Evolutionary conservation across 495 filamentous ascomycete species (phyloP).

Genomic region (Xylaria nigripes): DNA sequence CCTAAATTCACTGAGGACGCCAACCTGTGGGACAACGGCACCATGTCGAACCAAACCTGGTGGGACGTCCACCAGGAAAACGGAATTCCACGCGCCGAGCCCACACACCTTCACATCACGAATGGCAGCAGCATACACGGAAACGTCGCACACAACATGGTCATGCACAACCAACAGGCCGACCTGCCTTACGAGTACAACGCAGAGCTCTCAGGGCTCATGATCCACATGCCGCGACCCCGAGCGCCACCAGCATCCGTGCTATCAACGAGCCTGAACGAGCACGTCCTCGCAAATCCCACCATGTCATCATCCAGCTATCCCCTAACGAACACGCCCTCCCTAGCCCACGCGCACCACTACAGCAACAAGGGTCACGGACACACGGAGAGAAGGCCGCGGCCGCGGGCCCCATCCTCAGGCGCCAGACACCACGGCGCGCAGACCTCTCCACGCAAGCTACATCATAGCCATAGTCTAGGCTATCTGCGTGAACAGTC

Average conservation of each 20-base stretch:
- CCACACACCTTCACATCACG: slow-evolving; percentile 6
- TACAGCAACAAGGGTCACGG: slow-evolving; percentile 7
- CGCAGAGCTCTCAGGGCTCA: slow-evolving; percentile 27
- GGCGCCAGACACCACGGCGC: slow-evolving; percentile 31
- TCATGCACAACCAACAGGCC: slow-evolving; percentile 18
- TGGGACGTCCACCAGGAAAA: slow-evolving; percentile 18
- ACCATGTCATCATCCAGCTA: slow-evolving; percentile 2
- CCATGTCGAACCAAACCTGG: slow-evolving; percentile 17
- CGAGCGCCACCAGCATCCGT: slow-evolving; percentile 16
- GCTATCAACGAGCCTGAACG: slow-evolving; percentile 11
- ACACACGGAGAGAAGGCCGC: slow-evolving; percentile 23
- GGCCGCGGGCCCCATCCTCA: slow-evolving; percentile 36
- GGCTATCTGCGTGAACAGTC: slow-evolving; percentile 21
- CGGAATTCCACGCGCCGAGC: slow-evolving; percentile 6
- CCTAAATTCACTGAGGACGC: slow-evolving; percentile 8
- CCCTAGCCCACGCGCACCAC: not conserved
- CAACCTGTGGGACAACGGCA: slow-evolving; percentile 10
- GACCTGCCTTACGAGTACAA: slow-evolving; percentile 25
- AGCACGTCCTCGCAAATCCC: slow-evolving; percentile 7
- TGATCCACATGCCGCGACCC: slow-evolving; percentile 35
- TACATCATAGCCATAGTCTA: slow-evolving; percentile 19
- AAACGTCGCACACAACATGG: slow-evolving; percentile 11
- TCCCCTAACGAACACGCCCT: slow-evolving; percentile 1
- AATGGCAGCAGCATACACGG: slow-evolving; percentile 7
- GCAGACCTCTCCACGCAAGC: slow-evolving; percentile 32